Conservation (phyloP, 164 flowering plant genomes). For the Nymphaea colorata region DNA sequence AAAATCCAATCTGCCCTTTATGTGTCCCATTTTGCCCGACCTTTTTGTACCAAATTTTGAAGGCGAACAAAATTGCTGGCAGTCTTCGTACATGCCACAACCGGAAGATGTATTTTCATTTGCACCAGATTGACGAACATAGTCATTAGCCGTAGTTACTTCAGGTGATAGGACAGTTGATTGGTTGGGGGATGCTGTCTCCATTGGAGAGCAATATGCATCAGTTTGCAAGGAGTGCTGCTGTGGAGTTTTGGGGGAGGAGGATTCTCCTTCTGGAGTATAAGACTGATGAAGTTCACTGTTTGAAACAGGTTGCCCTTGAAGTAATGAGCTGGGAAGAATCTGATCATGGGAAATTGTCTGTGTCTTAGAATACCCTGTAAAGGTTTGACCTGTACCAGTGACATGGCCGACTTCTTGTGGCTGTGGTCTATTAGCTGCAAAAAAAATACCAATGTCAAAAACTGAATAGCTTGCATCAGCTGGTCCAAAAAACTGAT, state of each 20-base stretch:
- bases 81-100: neutral
- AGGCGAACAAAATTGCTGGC: neutral
- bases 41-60: neutral
- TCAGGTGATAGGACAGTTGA: constrained; percentile 6
- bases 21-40: constrained; percentile 38
- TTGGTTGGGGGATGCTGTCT: constrained; percentile 20
- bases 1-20: constrained; percentile 88
- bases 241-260: constrained; percentile 60
- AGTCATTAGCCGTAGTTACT: neutral
- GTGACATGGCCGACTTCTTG: neutral
- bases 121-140: neutral
- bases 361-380: neutral
- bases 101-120: neutral
- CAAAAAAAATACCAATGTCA: neutral
- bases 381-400: neutral
- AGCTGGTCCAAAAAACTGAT: neutral
- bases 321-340: constrained; percentile 1
- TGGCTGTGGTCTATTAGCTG: neutral
- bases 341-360: neutral
- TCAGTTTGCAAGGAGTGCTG: constrained; percentile 32
- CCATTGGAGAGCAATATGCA: constrained; percentile 40
- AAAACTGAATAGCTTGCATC: neutral
- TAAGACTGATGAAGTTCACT: constrained; percentile 37
- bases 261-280: constrained; percentile 21
- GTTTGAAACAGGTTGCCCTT: constrained; percentile 45